These are phyloP conservation scores for Mortierella alpina DNA, from an alignment of 192 early-diverging fungal species.

Conservation along the genomic window DNA sequence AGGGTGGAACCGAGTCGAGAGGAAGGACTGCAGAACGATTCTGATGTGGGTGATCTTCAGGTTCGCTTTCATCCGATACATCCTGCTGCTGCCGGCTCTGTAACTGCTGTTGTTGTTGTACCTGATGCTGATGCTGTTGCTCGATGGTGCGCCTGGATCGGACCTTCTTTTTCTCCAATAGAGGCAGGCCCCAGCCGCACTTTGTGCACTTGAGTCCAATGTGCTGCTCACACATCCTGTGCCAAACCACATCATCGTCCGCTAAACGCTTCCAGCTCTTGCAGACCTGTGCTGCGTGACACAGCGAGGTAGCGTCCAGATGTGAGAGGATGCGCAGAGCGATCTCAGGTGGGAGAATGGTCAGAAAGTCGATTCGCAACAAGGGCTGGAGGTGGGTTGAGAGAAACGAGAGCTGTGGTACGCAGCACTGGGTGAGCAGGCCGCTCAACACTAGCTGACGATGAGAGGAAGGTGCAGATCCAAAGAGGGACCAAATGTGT, in stretches of 20 bases:
- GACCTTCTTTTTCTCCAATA: slow-evolving; percentile 74
- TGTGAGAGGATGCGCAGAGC: slow-evolving; percentile 87
- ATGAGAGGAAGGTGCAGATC: slow-evolving; percentile 69
- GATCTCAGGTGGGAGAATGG: slow-evolving; percentile 80
- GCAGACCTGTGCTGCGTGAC: slow-evolving; percentile 89
- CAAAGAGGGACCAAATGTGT: slow-evolving; percentile 78
- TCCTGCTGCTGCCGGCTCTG: neutral
- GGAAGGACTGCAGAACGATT: slow-evolving; percentile 4
- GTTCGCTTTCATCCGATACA: neutral
- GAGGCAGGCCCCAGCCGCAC: slow-evolving; percentile 97
- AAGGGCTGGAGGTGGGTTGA: slow-evolving; percentile 75
- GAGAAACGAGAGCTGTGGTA: slow-evolving; percentile 88
- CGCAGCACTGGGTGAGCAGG: slow-evolving; percentile 82
- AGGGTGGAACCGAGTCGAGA: slow-evolving; percentile 14
- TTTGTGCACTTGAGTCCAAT: slow-evolving; percentile 95
- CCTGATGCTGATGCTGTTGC: slow-evolving; percentile 12
- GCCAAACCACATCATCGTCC: slow-evolving; percentile 95
- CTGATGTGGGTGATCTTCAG: slow-evolving; percentile 17
- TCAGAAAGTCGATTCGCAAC: slow-evolving; percentile 87
- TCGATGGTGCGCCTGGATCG: slow-evolving; percentile 48
- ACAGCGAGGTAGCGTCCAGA: slow-evolving; percentile 91
- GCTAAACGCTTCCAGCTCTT: slow-evolving; percentile 82
- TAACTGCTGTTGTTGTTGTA: slow-evolving; percentile 1
- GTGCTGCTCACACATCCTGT: slow-evolving; percentile 97
- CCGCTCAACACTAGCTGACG: slow-evolving; percentile 80